Evolutionary conservation across 306 rosid genomes (phyloP), one percentile per base, ranked within the genome.

Genomic region (Sophora flavescens): DNA sequence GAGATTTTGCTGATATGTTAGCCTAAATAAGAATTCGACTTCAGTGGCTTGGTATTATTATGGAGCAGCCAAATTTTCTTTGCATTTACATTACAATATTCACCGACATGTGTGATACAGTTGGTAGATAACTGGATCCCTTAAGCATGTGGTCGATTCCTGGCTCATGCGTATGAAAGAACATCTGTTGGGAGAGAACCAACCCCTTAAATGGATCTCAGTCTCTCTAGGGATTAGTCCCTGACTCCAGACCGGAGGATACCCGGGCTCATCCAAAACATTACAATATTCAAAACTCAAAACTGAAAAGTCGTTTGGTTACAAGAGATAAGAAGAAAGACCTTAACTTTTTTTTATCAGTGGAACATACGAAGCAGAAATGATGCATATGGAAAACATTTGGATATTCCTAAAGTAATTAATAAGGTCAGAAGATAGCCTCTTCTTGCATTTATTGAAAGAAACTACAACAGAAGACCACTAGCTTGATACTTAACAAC

Each of bases 281-380:
- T n/a, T n/a, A n/a, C n/a, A 63, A 28, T 32, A 58, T 42, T 42
- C 41, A 41, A 57, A 72, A 54, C 63, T 53, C 51, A 17, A 16
- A 7, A 28, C 30, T 28, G 30, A 28, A 28, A 36, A 6, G 12
- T 33, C 17, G 35, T 10, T 71, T 70, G 76, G 10, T 54, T 12
- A 22, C 17, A 3, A 18, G 38, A 36, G 15, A 70, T 71, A n/a
- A 54, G 8, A 11, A 53, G 63, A 53, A 7, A 53, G 11, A 30
- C 6, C 10, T 33, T 30, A 51, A 51, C 17, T 1, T 51, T 70
- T 50, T 50, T n/a, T 32, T 51, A 69, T 6, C 17, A 32, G 9
- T 51, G 14, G 11, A 69, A 51, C 39, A 35, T 33, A 14, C 28
- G 33, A 33, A 51, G 33, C 11, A 33, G 39, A 69, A 32, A 8